These are phyloP conservation scores for Zymoseptoria tritici DNA, from an alignment of 2,329 filamentous ascomycete species.

Conservation along the genomic window DNA sequence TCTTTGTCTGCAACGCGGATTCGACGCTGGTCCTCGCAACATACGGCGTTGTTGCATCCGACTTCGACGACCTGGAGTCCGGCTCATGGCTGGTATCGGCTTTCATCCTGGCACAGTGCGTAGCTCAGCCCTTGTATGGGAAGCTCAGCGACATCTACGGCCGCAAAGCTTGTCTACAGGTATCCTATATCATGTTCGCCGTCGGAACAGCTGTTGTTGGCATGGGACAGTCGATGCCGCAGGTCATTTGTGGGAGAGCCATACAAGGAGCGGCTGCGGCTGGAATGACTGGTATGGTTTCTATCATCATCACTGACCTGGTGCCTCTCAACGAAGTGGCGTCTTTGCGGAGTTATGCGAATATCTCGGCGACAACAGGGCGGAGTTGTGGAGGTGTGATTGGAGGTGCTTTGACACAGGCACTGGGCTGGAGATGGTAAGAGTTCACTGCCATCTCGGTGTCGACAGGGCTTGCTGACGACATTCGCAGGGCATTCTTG, in stretches of 20 bases:
- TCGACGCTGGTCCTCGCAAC: slow-evolving; percentile 59
- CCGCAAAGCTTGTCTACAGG: slow-evolving; percentile 34
- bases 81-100: slow-evolving; percentile 40
- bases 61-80: slow-evolving; percentile 36
- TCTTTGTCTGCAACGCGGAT: slow-evolving; percentile 61
- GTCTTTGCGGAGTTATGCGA: slow-evolving; percentile 44
- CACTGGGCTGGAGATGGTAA: slow-evolving; percentile 59
- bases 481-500: slow-evolving; percentile 44
- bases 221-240: slow-evolving; percentile 30
- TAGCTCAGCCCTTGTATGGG: slow-evolving; percentile 37
- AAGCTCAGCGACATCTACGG: slow-evolving; percentile 42
- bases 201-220: slow-evolving; percentile 37
- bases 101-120: slow-evolving; percentile 38
- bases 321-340: slow-evolving; percentile 45
- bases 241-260: slow-evolving; percentile 36
- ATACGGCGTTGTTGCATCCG: slow-evolving; percentile 47
- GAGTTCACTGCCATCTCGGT: slow-evolving; percentile 7
- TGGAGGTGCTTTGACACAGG: slow-evolving; percentile 55
- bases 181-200: slow-evolving; percentile 36
- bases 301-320: slow-evolving; percentile 44
- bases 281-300: slow-evolving; percentile 38
- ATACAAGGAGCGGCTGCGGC: slow-evolving; percentile 40
- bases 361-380: slow-evolving; percentile 44
- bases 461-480: background rate
- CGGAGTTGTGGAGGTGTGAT: slow-evolving; percentile 47